Evolutionary conservation across 495 filamentous ascomycete genomes (phyloP).

Genomic region (Aspergillus biplanus): DNA sequence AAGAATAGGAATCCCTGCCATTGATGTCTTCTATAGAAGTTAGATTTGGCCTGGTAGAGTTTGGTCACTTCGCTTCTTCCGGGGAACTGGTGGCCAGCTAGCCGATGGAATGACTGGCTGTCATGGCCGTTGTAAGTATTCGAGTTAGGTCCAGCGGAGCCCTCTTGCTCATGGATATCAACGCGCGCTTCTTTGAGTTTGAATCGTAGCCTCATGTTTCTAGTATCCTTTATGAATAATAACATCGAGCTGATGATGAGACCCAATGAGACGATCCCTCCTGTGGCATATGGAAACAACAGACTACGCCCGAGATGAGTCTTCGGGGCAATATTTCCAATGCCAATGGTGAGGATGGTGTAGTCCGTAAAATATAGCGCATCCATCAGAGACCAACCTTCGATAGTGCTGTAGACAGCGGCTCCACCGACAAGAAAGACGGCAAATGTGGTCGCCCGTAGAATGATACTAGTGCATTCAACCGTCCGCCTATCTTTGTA

Average conservation of each 20-base stretch:
- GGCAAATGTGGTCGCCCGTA: slow-evolving; percentile 81
- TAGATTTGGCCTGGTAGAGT: background rate
- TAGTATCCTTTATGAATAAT: slow-evolving; percentile 46
- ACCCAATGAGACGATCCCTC: slow-evolving; percentile 82
- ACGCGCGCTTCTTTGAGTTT: background rate
- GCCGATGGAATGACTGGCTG: too few species aligned
- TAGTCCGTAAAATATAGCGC: slow-evolving; percentile 83
- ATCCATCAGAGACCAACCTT: slow-evolving; percentile 80
- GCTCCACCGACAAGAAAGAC: slow-evolving; percentile 77
- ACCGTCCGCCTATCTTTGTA: slow-evolving; percentile 73
- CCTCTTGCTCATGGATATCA: too few species aligned
- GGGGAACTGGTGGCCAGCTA: too few species aligned
- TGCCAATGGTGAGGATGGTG: slow-evolving; percentile 82
- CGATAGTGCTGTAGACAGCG: slow-evolving; percentile 69
- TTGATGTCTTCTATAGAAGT: background rate
- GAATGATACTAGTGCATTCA: slow-evolving; percentile 81
- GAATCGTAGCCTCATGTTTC: slow-evolving; percentile 64
- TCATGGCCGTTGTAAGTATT: too few species aligned
- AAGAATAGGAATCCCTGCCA: slow-evolving; percentile 56
- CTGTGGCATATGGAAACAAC: slow-evolving; percentile 77
- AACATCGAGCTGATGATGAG: slow-evolving; percentile 78
- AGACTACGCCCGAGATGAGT: slow-evolving; percentile 68
- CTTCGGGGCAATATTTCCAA: slow-evolving; percentile 68
- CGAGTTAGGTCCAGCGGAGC: too few species aligned
- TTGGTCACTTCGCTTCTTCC: background rate